These are phyloP conservation scores for Solanum habrochaites DNA, from an alignment of 257 asterid genomes.

Conservation along the genomic window DNA sequence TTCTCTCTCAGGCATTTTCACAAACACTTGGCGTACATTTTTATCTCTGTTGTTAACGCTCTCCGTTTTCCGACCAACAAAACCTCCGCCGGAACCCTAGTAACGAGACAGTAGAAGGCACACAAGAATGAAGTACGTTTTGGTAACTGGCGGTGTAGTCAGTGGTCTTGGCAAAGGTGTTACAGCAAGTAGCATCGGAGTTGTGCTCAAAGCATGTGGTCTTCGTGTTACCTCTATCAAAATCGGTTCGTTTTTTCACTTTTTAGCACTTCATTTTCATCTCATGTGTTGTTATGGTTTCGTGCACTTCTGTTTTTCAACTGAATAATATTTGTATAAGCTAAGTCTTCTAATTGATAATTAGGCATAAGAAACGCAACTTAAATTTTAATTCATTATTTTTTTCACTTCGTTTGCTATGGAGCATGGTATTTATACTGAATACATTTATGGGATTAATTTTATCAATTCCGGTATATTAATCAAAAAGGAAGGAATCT, in stretches of 20 bases:
- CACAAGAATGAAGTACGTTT: conserved; percentile 68
- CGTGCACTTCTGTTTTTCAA: neutral
- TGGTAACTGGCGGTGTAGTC: conserved; percentile 95
- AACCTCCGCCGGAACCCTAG: neutral
- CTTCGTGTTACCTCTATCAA: conserved; percentile 94
- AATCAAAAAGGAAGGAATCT: neutral
- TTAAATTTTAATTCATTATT: neutral
- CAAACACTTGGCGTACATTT: conserved; percentile 5
- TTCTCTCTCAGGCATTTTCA: conserved; percentile 28
- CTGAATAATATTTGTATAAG: neutral
- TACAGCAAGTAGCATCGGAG: conserved; percentile 98
- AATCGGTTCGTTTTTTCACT: conserved; percentile 44
- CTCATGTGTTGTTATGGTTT: neutral
- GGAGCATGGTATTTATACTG: neutral
- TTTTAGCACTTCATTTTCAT: neutral
- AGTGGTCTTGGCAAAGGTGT: conserved; percentile 99
- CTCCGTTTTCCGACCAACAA: neutral
- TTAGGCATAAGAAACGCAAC: neutral
- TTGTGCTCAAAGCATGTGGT: conserved; percentile 91
- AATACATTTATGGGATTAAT: neutral
- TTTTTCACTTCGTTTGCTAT: neutral
- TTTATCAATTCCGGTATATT: neutral
- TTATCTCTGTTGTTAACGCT: neutral
- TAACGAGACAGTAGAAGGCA: neutral
- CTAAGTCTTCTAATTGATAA: neutral